phyloP scores from a whole-genome alignment of 495 filamentous ascomycete genomes.

The Echria macrotheca region DNA sequence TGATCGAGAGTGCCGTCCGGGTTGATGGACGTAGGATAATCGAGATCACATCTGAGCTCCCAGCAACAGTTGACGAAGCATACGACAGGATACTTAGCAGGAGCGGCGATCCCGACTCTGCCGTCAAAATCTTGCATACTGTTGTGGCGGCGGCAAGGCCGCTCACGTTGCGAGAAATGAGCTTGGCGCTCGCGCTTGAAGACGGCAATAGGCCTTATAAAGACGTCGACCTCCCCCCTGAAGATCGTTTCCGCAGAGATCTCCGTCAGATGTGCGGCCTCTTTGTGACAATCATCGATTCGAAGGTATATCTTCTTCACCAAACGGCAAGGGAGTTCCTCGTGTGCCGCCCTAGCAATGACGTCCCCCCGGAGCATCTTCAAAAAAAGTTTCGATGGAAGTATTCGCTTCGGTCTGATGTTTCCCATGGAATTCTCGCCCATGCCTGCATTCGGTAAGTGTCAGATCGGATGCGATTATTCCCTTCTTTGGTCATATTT shows the following conservation, averaged over 20 bases:
- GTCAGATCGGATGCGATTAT: too few species aligned
- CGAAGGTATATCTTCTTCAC: constrained; percentile 37
- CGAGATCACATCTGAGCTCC: constrained; percentile 22
- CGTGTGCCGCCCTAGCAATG: too few species aligned
- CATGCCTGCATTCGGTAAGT: too few species aligned
- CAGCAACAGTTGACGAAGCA: constrained; percentile 31
- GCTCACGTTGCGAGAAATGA: constrained; percentile 38
- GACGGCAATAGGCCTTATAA: constrained; percentile 15
- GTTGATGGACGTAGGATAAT: constrained; percentile 23
- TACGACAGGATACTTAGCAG: constrained; percentile 39
- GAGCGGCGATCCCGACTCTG: constrained; percentile 21
- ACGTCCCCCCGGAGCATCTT: too few species aligned
- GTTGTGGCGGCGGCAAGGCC: constrained; percentile 36
- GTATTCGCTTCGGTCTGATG: too few species aligned
- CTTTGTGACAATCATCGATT: constrained; percentile 31
- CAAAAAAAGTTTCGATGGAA: too few species aligned
- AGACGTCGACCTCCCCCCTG: constrained; percentile 14
- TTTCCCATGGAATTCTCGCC: too few species aligned
- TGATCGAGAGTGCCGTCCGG: constrained; percentile 15
- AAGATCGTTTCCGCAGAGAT: constrained; percentile 19
- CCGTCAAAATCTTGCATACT: constrained; percentile 32
- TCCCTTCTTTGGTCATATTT: too few species aligned
- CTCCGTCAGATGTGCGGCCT: constrained; percentile 37
- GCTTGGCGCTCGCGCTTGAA: constrained; percentile 28
- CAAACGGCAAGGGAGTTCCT: constrained; percentile 42